Conservation (phyloP, 1,284 basidiomycete species). For the Cryptococcus depauperatus region DNA sequence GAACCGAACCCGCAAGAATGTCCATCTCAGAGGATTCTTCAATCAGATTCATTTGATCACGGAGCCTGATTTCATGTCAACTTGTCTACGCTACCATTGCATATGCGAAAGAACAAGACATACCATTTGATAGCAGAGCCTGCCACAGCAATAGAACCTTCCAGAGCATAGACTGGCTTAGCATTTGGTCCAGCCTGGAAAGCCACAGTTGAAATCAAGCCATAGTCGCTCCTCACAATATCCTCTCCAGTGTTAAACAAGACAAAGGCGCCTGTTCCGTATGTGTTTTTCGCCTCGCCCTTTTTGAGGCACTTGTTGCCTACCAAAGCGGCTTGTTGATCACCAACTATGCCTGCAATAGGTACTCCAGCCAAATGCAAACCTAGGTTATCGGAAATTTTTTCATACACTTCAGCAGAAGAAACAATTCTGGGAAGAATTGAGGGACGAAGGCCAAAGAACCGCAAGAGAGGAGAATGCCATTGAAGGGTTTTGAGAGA, state of each 20-base stretch:
- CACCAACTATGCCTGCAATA: slow-evolving; percentile 86
- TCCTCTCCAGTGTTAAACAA: slow-evolving; percentile 82
- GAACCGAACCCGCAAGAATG: slow-evolving; percentile 65
- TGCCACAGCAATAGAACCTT: slow-evolving; percentile 91
- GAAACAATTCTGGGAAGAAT: slow-evolving; percentile 83
- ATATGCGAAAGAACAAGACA: slow-evolving; percentile 9
- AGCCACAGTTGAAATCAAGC: slow-evolving; percentile 83
- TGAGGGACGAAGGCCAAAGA: slow-evolving; percentile 72
- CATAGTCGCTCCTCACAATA: slow-evolving; percentile 75
- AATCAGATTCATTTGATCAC: slow-evolving; percentile 83
- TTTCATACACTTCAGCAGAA: slow-evolving; percentile 85
- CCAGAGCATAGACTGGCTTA: slow-evolving; percentile 82
- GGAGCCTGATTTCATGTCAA: slow-evolving; percentile 52
- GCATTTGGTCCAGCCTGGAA: slow-evolving; percentile 76
- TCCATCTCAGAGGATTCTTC: slow-evolving; percentile 76
- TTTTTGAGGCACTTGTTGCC: slow-evolving; percentile 85
- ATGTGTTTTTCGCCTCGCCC: slow-evolving; percentile 90
- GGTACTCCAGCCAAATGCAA: slow-evolving; percentile 69
- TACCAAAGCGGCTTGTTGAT: slow-evolving; percentile 92
- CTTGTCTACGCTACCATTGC: background rate
- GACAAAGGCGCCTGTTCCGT: slow-evolving; percentile 92
- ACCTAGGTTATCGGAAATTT: slow-evolving; percentile 49
- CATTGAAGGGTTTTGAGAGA: slow-evolving; percentile 74
- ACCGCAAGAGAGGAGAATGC: slow-evolving; percentile 73
- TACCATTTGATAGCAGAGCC: slow-evolving; percentile 90